Evolutionary conservation across 441 rosid genomes (phyloP).

Genomic region (Cnidoscolus chayamansa): DNA sequence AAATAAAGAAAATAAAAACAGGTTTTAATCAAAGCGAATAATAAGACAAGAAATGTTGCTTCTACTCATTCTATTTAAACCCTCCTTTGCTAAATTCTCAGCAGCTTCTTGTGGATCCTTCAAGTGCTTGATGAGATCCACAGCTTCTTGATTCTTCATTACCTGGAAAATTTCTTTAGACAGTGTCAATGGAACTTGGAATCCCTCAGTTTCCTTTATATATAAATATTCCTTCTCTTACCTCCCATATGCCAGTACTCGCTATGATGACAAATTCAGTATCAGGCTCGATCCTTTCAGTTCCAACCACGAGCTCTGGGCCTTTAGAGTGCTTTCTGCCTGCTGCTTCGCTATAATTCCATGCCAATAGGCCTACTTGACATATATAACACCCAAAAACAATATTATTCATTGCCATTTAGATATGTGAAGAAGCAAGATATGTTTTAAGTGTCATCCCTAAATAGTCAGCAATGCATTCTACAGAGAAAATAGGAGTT

Average conservation of each 20-base stretch:
- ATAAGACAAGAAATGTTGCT: conserved; percentile 63
- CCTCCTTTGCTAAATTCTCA: conserved; percentile 68
- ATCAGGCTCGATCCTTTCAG: conserved; percentile 41
- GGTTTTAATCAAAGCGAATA: conserved; percentile 49
- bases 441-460: too few species aligned
- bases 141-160: conserved; percentile 79
- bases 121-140: conserved; percentile 56
- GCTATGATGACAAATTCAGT: conserved; percentile 71
- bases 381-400: too few species aligned
- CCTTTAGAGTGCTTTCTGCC: conserved; percentile 25
- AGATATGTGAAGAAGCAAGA: too few species aligned
- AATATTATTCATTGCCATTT: too few species aligned
- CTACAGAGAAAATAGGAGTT: too few species aligned
- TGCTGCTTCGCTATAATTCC: conserved; percentile 34
- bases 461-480: too few species aligned
- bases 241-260: conserved; percentile 85
- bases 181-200: neutral
- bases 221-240: neutral
- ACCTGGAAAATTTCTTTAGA: conserved; percentile 35
- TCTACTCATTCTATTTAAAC: conserved; percentile 57
- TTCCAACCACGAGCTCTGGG: conserved; percentile 39
- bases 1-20: neutral
- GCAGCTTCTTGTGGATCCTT: conserved; percentile 78
- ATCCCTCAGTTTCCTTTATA: neutral
- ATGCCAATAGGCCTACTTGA: conserved; percentile 32